Evolutionary conservation across 2,329 filamentous ascomycete genomes (phyloP).

Genomic region (Colletotrichum melonis): DNA sequence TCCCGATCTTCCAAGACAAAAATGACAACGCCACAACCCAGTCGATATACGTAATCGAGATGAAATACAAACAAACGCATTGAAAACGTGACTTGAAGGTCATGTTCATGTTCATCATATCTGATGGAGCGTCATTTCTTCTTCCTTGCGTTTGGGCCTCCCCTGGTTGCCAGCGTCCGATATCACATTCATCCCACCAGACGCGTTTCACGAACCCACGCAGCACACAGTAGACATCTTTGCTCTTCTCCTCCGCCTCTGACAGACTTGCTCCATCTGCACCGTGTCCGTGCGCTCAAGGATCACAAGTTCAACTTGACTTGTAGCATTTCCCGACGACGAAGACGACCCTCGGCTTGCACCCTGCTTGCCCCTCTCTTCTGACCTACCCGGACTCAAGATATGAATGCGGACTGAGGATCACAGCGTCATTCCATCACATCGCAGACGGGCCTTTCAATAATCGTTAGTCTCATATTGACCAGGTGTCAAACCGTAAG

Average conservation of each 20-base stretch:
- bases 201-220: constrained; percentile 14
- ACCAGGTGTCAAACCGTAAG: not conserved
- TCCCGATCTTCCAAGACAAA: not conserved
- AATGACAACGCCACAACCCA: not conserved
- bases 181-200: constrained; percentile 9
- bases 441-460: not conserved
- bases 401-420: not conserved
- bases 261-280: not conserved
- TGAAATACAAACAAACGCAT: not conserved
- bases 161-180: constrained; percentile 10
- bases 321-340: not conserved
- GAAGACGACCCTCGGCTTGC: not conserved
- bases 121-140: constrained; percentile 16
- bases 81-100: not conserved
- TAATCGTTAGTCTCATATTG: not conserved
- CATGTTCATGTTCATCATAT: constrained; percentile 16
- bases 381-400: not conserved
- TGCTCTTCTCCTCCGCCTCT: not conserved
- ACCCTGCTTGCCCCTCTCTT: not conserved
- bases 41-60: not conserved
- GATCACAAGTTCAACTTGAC: not conserved
- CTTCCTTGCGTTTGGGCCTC: not conserved
- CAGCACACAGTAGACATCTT: not conserved
- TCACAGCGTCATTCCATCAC: not conserved
- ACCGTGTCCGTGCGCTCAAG: not conserved